phyloP scores from a whole-genome alignment of 176 grass and related monocot species.

The Triticum monococcum region DNA sequence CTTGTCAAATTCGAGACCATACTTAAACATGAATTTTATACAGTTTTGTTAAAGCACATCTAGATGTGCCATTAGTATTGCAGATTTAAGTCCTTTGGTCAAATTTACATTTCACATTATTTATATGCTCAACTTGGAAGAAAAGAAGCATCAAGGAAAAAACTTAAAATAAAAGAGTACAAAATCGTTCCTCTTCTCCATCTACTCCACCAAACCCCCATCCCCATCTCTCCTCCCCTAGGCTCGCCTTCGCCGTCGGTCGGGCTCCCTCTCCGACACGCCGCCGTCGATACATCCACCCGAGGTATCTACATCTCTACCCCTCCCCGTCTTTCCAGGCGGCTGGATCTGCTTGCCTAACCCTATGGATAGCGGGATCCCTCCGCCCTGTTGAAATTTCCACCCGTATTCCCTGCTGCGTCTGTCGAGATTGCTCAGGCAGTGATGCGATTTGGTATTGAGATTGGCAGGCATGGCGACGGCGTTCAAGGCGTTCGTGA shows the following conservation, averaged over 20 bases:
- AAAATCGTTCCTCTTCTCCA: not conserved
- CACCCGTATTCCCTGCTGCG: not conserved
- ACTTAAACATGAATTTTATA: no score
- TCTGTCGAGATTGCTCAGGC: not conserved
- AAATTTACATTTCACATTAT: no score
- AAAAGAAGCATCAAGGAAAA: not conserved
- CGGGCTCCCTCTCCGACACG: not conserved
- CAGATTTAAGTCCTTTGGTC: not conserved
- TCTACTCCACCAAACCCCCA: not conserved
- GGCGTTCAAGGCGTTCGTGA: constrained; percentile 37
- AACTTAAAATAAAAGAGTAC: not conserved
- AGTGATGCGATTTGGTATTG: not conserved
- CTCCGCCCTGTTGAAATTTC: not conserved
- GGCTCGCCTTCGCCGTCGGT: not conserved
- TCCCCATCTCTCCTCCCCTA: not conserved
- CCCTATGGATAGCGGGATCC: not conserved
- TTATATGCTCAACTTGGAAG: not conserved
- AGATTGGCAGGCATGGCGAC: constrained; percentile 41
- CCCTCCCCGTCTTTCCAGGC: not conserved
- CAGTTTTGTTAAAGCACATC: no score
- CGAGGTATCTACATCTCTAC: not conserved
- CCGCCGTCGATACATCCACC: not conserved
- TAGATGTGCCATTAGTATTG: no score
- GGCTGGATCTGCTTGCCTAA: not conserved
- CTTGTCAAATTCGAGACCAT: no score